Percentiles rank a stretch among this genome's conserved stretches.
Conservation (phyloP, 306 rosid species). For the Medicago arabica region DNA sequence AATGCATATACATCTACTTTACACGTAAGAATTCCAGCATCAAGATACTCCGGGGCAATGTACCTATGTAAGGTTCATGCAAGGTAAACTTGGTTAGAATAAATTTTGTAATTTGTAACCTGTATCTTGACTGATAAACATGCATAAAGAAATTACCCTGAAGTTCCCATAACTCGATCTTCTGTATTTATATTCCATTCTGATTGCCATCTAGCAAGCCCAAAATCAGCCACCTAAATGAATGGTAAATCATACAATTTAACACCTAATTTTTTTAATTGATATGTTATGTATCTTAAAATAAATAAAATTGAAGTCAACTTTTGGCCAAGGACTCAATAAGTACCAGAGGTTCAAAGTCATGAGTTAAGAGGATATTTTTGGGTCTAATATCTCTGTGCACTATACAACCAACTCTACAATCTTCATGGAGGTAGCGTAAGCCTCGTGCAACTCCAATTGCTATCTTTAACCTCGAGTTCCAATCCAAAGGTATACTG, state of each 20-base stretch:
- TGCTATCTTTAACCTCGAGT: slow-evolving; percentile 80
- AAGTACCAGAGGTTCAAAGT: slow-evolving; percentile 86
- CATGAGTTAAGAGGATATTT: slow-evolving; percentile 91
- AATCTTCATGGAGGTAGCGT: slow-evolving; percentile 96
- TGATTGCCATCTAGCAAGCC: slow-evolving; percentile 90
- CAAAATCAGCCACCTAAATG: slow-evolving; percentile 85
- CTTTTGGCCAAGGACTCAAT: not conserved
- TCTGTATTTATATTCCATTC: slow-evolving; percentile 72
- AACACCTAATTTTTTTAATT: slow-evolving; percentile 2
- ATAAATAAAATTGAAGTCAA: not conserved
- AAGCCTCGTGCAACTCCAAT: slow-evolving; percentile 86
- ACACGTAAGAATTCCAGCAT: slow-evolving; percentile 72
- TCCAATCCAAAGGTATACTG: slow-evolving; percentile 63
- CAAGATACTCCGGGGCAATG: slow-evolving; percentile 87
- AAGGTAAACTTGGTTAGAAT: slow-evolving; percentile 43
- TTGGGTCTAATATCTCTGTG: slow-evolving; percentile 90
- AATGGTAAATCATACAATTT: slow-evolving; percentile 32
- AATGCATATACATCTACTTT: slow-evolving; percentile 93
- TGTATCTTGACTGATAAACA: not conserved
- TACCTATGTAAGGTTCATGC: slow-evolving; percentile 61
- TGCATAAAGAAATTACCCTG: slow-evolving; percentile 57
- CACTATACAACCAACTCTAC: slow-evolving; percentile 93
- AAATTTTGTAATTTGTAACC: not conserved
- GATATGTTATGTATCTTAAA: not conserved
- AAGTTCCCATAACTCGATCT: slow-evolving; percentile 68